Evolutionary conservation across 345 rosid species (phyloP).

Genomic region (Hypericum perforatum): DNA sequence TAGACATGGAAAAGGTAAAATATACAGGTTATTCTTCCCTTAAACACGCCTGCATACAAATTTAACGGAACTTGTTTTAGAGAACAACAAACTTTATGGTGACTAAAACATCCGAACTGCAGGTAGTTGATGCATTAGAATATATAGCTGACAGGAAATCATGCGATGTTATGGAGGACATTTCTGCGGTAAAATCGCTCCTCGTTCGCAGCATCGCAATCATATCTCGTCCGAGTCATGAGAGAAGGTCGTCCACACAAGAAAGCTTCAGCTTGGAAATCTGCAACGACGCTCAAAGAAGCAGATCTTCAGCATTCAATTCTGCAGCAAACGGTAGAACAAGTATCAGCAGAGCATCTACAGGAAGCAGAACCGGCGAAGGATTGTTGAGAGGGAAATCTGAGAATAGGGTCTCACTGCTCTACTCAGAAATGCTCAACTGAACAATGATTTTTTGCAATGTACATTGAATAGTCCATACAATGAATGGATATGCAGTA

Average conservation of each 20-base stretch:
- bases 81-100: too few species aligned
- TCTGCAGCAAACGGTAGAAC: constrained; percentile 12
- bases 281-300: background rate
- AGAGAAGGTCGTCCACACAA: background rate
- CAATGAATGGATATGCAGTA: too few species aligned
- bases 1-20: constrained; percentile 26
- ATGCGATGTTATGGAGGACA: constrained; percentile 6
- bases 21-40: too few species aligned
- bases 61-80: too few species aligned
- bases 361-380: constrained; percentile 7
- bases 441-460: constrained; percentile 2
- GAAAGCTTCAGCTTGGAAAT: constrained; percentile 12
- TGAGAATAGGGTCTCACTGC: background rate
- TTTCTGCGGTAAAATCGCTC: constrained; percentile 11
- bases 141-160: constrained; percentile 15
- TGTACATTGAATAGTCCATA: background rate
- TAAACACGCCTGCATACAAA: too few species aligned
- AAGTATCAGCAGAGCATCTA: constrained; percentile 11
- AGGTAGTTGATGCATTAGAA: constrained; percentile 32
- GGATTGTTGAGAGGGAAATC: background rate
- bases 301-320: constrained; percentile 7
- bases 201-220: constrained; percentile 5
- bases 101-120: background rate
- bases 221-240: background rate
- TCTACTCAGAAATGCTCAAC: constrained; percentile 23